These are phyloP conservation scores for Powellomyces hirtus DNA, from an alignment of 192 early-diverging fungal genomes.

Conservation along the genomic window DNA sequence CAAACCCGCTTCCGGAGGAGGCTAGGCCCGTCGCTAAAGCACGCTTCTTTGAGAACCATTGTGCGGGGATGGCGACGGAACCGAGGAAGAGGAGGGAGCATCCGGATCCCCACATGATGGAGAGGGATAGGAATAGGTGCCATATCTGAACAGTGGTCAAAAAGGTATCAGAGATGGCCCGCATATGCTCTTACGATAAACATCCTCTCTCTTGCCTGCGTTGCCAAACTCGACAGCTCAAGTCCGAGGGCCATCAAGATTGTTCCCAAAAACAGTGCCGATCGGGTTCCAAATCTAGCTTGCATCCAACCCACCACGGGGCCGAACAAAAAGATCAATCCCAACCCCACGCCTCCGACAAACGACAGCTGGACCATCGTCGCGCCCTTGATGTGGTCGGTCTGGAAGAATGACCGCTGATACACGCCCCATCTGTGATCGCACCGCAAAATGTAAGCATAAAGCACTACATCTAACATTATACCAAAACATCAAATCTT, in stretches of 20 bases:
- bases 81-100: slow-evolving; percentile 65
- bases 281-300: not conserved
- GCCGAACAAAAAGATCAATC: not conserved
- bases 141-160: slow-evolving; percentile 50
- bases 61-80: slow-evolving; percentile 58
- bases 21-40: slow-evolving; percentile 72
- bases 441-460: not conserved
- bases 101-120: slow-evolving; percentile 72
- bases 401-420: not conserved
- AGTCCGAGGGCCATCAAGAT: not conserved
- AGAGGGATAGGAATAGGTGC: slow-evolving; percentile 75
- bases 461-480: not conserved
- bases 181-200: too few relatives aligned
- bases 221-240: not conserved
- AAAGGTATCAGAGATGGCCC: slow-evolving; percentile 1
- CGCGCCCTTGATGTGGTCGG: not conserved
- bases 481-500: not conserved
- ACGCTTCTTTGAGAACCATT: slow-evolving; percentile 69
- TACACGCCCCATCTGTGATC: slow-evolving; percentile 1
- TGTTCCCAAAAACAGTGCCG: not conserved
- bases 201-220: not conserved
- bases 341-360: not conserved
- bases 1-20: slow-evolving; percentile 70
- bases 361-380: not conserved
- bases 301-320: not conserved